A percentile compares a stretch with the other conserved stretches of the same genome.
Conservation (phyloP, 805 yeast genomes). For the Starmera caribaea region DNA sequence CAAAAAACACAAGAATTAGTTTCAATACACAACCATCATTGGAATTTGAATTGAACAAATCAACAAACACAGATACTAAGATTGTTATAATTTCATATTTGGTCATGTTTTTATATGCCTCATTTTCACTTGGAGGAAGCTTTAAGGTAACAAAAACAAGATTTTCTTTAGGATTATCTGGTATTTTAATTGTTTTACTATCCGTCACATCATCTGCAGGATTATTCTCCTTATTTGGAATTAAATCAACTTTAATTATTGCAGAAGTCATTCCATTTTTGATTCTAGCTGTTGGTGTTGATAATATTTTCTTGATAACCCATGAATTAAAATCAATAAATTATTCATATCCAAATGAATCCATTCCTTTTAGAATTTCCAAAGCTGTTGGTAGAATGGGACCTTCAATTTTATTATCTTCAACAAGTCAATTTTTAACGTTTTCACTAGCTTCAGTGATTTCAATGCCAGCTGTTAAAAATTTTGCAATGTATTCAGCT, state of each 20-base stretch:
- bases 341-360: slow-evolving; percentile 33
- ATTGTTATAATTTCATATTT: slow-evolving; percentile 69
- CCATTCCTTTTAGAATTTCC: slow-evolving; percentile 50
- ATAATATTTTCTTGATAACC: slow-evolving; percentile 79
- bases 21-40: slow-evolving; percentile 80
- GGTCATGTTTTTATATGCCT: slow-evolving; percentile 81
- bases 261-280: slow-evolving; percentile 96
- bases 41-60: slow-evolving; percentile 73
- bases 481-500: slow-evolving; percentile 87
- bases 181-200: slow-evolving; percentile 69
- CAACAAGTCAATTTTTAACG: slow-evolving; percentile 70
- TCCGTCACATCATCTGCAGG: slow-evolving; percentile 85
- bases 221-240: slow-evolving; percentile 59
- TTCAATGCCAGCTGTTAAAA: slow-evolving; percentile 92
- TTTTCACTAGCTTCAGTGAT: slow-evolving; percentile 73
- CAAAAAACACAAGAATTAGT: slow-evolving; percentile 50
- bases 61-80: slow-evolving; percentile 68
- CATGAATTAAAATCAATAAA: slow-evolving; percentile 62
- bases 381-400: slow-evolving; percentile 67
- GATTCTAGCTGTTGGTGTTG: slow-evolving; percentile 92
- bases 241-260: slow-evolving; percentile 82
- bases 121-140: slow-evolving; percentile 60
- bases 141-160: slow-evolving; percentile 44
- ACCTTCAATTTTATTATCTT: slow-evolving; percentile 76
- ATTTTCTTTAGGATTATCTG: slow-evolving; percentile 71